phyloP scores from a whole-genome alignment of 306 rosid species.

The Sesbania bispinosa region DNA sequence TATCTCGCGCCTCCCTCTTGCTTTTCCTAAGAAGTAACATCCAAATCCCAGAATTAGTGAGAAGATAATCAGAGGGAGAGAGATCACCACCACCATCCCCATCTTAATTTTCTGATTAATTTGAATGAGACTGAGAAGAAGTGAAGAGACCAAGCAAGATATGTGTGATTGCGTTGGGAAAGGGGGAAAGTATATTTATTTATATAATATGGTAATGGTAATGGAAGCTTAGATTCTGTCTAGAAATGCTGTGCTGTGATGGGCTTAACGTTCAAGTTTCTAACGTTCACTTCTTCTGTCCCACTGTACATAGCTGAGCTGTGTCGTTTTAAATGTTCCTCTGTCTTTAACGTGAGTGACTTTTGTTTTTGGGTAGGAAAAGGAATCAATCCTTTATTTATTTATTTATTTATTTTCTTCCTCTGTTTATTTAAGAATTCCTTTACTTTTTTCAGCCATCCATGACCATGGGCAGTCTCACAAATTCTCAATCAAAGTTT shows the following conservation, averaged over 20 bases:
- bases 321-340: background rate
- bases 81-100: slow-evolving; percentile 90
- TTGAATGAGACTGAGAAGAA: background rate
- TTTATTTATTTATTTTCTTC: background rate
- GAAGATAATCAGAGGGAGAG: slow-evolving; percentile 77
- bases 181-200: background rate
- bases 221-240: background rate
- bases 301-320: background rate
- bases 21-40: slow-evolving; percentile 73
- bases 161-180: background rate
- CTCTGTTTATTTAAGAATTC: background rate
- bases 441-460: background rate
- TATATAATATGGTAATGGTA: background rate
- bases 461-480: background rate
- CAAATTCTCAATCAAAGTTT: no score
- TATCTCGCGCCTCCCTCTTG: slow-evolving; percentile 59
- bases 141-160: no score
- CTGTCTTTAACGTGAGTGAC: background rate
- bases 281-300: slow-evolving; percentile 30
- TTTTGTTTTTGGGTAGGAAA: background rate
- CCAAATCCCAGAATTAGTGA: slow-evolving; percentile 74
- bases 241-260: background rate
- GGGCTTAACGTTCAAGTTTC: slow-evolving; percentile 34
- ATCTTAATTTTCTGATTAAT: slow-evolving; percentile 6
- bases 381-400: background rate